Evolutionary conservation across 805 yeast genomes (phyloP), one percentile per base, ranked within the genome.

Genomic region (Zygosaccharomyces siamensis): DNA sequence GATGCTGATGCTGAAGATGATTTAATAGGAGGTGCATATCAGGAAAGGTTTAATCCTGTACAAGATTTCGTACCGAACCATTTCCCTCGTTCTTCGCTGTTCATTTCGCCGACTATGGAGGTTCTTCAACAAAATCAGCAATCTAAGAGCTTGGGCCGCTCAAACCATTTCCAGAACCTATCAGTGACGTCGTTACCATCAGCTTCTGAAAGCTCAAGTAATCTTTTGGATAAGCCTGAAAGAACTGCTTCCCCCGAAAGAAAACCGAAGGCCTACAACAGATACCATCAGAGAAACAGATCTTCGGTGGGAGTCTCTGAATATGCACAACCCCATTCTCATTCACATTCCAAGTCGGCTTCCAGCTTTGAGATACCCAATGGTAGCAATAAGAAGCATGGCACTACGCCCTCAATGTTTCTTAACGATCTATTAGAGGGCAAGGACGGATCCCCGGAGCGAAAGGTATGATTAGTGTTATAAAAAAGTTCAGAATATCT

Each of bases 101-200:
- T 84, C 65, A 78, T 86, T 46, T 86, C 93, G 2, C 95, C 95
- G 30, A 87, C 95, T 0, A 83, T 82, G 14, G 89, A 85, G 58
- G 84, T 83, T 14, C 77, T 82, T 78, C 72, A 72, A 48, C 76
- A 75, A 56, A 72, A 68, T 56, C 66, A 72, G 38, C 63, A 50
- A 31, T 43, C 43, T 7, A 37, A 40, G 36, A 46, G 14, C 24
- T 7, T 26, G 32, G 50, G 46, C 10, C 45, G 39, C 21, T 62
- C 72, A 4, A 50, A 60, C 20, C 51, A 47, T n/a, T 46, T 49
- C 33, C 21, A 48, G 38, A 51, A 50, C 32, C 38, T 47, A 7
- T 56, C 60, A 10, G 48, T 50, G 12, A 40, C 52, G 7, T 56
- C 59, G 20, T 20, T 57, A 11, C 40, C 48, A 10, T 50, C 59